Base-by-base conservation (phyloP, 805 yeast species). In the Clavispora fructus region DNA sequence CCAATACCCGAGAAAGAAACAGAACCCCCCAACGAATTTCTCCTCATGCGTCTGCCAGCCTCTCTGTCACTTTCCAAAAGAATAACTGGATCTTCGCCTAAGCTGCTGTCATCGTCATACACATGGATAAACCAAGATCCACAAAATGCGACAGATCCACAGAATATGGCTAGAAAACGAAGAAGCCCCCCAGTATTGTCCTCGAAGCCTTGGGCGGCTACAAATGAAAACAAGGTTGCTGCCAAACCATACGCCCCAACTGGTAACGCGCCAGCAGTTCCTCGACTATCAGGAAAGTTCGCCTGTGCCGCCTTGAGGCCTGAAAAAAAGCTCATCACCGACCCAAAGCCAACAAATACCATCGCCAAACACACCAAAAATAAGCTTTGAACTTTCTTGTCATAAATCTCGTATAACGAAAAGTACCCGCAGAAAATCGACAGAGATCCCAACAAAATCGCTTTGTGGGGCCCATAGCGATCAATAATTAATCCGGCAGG, bases 401-500 rank as follows among this genome's bases (percentile, higher is more conserved):
- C 59, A 56, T 78, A 85, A 39, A 79, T 74, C 17, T 65, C 48
- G 54, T 76, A 71, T 31, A 85, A 63, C 0, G 75, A 64, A 19
- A 67, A 67, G 57, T 83, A 85, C 0, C 88, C 87, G 0, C 61
- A 35, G 40, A 79, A 76, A 8, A 83, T 78, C 17, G 75, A 63
- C 1, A 75, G 4, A 0, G 87, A 75, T 0, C 91, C 92, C 6
- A 79, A 38, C 1, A 77, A 56, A 16, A 79, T 71, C 1, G 88
- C 76, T 4, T 59, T 38, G 39, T 67, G 74, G 0, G 88, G 83
- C 0, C 88, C 88, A 39, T 65, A 68, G 32, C 60, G 65, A 58
- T 86, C 94, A 16, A 85, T 83, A 25, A 84, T 57, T 23, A 83
- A 58, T 0, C 95, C 95, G 0, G 85, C 90, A 0, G 84, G 77